Base-by-base conservation (phyloP, 345 rosid genomes). In the Hypericum perforatum region DNA sequence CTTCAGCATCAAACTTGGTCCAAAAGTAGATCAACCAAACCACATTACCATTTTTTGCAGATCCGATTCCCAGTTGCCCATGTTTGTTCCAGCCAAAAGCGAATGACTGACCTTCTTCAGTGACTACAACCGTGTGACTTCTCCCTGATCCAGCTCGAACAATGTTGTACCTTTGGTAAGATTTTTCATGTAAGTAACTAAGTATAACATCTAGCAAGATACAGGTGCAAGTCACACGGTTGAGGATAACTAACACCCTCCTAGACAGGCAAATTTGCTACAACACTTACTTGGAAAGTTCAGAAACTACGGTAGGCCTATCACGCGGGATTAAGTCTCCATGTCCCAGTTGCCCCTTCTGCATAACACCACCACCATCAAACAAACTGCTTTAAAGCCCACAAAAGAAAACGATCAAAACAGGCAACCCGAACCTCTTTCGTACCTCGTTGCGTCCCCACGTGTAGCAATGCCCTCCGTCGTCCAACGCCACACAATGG, bases 401-500 rank as follows among this genome's bases (percentile, higher is more conserved):
- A 43, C 40, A 11, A 7, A 52, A 12, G 9, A 63, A 54, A 59
- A 45, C 11, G 61, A 37, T 22, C 32, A 7, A 14, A 11, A 58
- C 8, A 38, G 15, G 50, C 12, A 61, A 51, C 37, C 16, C 5
- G 36, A 59, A 63, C 32, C 7, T 4, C 32, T 22, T 22, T 22
- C 75, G 58, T 69, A 68, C 98, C 85, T 92, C 98, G 59, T 92
- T 92, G 39, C 95, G 90, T 32, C 98, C 98, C 98, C 97, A 92
- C 1, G 98, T 92, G 56, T 85, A 88, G 69, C 97, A 92, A 63
- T 94, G 86, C 57, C 98, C 98, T 67, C 82, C 88, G 57, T 77
- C 87, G 61, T 92, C 97, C 76, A 92, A 70, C 1, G 98, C 98
- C 71, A 92, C 97, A 57, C 97, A 92, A 68, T 92, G 98, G 68